Evolutionary conservation across 2,329 filamentous ascomycete genomes (phyloP).

Genomic region (Xenoacremonium recifei): DNA sequence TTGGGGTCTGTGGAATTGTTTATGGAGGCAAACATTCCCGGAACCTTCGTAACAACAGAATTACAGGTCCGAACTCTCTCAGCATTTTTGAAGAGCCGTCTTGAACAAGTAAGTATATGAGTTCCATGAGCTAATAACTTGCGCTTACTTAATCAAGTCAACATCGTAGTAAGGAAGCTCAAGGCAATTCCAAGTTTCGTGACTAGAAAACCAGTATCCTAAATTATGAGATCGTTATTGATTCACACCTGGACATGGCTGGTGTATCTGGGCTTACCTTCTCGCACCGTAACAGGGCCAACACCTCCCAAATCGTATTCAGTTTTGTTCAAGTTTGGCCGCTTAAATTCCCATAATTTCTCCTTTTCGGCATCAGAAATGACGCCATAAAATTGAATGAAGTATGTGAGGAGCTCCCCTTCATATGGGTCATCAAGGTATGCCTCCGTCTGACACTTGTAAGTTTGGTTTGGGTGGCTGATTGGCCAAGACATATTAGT

Average conservation of each 20-base stretch:
- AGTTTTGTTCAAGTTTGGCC: conserved; percentile 33
- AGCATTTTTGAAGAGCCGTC: conserved; percentile 37
- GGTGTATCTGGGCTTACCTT: conserved; percentile 21
- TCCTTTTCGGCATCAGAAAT: conserved; percentile 32
- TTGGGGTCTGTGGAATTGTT: conserved; percentile 40
- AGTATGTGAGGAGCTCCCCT: conserved; percentile 41
- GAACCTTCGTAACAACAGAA: conserved; percentile 34
- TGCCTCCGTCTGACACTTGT: conserved; percentile 34
- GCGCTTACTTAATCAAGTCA: conserved; percentile 34
- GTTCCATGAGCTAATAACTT: neutral
- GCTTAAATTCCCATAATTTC: conserved; percentile 37
- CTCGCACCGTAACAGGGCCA: conserved; percentile 40
- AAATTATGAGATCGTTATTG: neutral
- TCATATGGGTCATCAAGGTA: conserved; percentile 42
- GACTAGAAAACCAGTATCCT: conserved; percentile 41
- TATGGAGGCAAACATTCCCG: conserved; percentile 41
- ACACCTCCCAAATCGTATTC: conserved; percentile 36
- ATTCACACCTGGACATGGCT: neutral
- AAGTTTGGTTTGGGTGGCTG: conserved; percentile 26
- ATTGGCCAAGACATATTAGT: conserved; percentile 32
- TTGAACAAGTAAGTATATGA: neutral
- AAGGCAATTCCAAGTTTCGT: conserved; percentile 42
- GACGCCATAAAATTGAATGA: conserved; percentile 37
- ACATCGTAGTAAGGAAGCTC: conserved; percentile 43
- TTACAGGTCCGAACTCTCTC: conserved; percentile 42